Conservation (phyloP, 2,329 filamentous ascomycete species). For the Blastomyces parvus region DNA sequence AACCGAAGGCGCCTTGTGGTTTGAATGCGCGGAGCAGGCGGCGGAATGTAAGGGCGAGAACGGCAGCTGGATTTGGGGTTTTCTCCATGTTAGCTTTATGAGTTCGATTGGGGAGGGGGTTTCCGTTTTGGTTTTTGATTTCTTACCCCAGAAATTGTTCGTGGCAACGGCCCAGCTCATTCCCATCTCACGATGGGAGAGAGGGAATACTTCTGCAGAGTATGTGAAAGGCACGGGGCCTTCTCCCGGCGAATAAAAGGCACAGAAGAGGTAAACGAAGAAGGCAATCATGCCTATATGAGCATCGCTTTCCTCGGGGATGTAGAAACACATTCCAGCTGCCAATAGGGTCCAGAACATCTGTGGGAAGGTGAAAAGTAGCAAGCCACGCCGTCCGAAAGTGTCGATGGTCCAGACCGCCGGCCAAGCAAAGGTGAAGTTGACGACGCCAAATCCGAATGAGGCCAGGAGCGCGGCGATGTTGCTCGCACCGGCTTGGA, state of each 20-base stretch:
- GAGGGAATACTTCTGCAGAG: constrained; percentile 47
- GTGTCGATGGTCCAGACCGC: constrained; percentile 59
- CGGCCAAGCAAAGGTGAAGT: constrained; percentile 56
- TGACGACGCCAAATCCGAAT: constrained; percentile 53
- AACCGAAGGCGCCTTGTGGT: constrained; percentile 51
- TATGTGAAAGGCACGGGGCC: constrained; percentile 47
- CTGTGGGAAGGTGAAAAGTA: constrained; percentile 57
- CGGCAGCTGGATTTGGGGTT: constrained; percentile 20
- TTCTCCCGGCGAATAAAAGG: constrained; percentile 57
- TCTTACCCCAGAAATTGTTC: constrained; percentile 29
- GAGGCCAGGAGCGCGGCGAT: constrained; percentile 49
- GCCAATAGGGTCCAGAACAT: constrained; percentile 60
- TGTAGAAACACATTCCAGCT: constrained; percentile 50
- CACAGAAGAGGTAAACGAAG: constrained; percentile 57
- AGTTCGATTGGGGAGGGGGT: not conserved
- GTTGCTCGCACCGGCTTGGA: constrained; percentile 37
- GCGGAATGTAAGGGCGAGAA: constrained; percentile 38
- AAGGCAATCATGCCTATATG: constrained; percentile 48
- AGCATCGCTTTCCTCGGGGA: constrained; percentile 33
- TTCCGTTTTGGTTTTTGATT: not conserved
- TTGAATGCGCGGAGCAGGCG: constrained; percentile 36
- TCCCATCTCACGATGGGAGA: constrained; percentile 47
- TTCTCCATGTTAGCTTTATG: not conserved
- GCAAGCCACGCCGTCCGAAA: constrained; percentile 51
- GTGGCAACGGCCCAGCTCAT: constrained; percentile 39